A percentile compares a stretch with the other conserved stretches of the same genome.
Evolutionary conservation across 129 eudicot species (phyloP).

Genomic region (Helianthus tuberosus): DNA sequence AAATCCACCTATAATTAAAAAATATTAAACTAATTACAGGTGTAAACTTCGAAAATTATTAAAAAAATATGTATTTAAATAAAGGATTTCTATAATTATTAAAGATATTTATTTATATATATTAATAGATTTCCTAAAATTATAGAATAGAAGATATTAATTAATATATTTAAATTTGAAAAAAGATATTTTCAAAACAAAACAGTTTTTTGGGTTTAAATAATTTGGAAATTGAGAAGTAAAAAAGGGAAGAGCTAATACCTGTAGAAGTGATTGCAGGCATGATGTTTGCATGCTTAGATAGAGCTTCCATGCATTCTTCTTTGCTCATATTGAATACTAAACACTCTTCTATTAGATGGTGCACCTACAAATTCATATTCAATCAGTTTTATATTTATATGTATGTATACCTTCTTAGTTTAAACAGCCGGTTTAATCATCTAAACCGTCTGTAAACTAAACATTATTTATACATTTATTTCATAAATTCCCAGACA

Average conservation of each 20-base stretch:
- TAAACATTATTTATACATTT: background rate
- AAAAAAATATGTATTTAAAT: background rate
- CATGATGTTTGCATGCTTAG: constrained; percentile 71
- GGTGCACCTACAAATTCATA: constrained; percentile 55
- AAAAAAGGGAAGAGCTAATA: background rate
- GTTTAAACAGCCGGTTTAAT: background rate
- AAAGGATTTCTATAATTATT: background rate
- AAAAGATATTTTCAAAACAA: background rate
- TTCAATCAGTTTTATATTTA: background rate
- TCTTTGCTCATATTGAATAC: constrained; percentile 67
- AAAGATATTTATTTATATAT: background rate
- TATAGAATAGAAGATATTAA: background rate
- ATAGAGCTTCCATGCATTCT: constrained; percentile 71
- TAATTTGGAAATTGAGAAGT: background rate
- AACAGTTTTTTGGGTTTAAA: background rate
- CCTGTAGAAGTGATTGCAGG: constrained; percentile 73
- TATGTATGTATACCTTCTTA: background rate
- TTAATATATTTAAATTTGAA: background rate
- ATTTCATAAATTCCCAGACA: background rate
- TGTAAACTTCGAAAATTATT: background rate
- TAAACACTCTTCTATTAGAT: constrained; percentile 68
- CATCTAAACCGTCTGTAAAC: too few relatives aligned
- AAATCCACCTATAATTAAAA: background rate
- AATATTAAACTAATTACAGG: background rate
- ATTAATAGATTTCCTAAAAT: background rate